These are phyloP conservation scores for Tulasnella sp. DNA, from an alignment of 768 basidiomycete species.

Conservation along the genomic window DNA sequence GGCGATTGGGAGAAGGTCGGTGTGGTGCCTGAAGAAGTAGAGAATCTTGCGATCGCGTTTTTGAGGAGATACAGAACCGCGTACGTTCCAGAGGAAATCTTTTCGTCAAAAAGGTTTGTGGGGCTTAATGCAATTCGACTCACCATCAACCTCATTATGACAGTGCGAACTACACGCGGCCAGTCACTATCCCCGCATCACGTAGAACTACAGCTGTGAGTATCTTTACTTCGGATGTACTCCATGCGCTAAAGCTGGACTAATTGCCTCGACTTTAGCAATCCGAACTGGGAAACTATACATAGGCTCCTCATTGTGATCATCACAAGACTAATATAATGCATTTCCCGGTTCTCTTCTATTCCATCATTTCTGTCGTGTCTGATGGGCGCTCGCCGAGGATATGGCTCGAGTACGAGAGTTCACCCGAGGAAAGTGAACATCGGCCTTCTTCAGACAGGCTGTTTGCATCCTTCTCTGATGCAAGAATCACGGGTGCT, in stretches of 20 bases:
- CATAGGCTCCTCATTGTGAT: not conserved
- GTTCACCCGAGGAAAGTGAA: too few relatives aligned
- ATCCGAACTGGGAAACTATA: conserved; percentile 1
- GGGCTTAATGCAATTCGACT: too few relatives aligned
- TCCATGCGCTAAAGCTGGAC: too few relatives aligned
- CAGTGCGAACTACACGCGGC: conserved; percentile 58
- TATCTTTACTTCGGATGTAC: not conserved
- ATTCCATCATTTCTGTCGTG: not conserved
- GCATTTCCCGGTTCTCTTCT: not conserved
- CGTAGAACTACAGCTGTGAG: conserved; percentile 13
- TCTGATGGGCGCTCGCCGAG: too few relatives aligned
- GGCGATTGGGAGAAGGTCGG: conserved; percentile 81
- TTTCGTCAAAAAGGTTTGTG: too few relatives aligned
- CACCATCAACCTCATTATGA: conserved; percentile 8
- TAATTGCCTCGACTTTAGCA: too few relatives aligned
- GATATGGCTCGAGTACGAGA: too few relatives aligned
- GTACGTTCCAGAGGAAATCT: conserved; percentile 40
- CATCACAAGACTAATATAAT: not conserved
- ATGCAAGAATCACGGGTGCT: too few relatives aligned
- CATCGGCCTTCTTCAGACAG: too few relatives aligned
- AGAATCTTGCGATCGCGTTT: conserved; percentile 80
- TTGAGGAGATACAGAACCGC: conserved; percentile 80
- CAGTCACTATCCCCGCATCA: conserved; percentile 46
- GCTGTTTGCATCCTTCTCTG: too few relatives aligned
- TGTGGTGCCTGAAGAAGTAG: conserved; percentile 71